Percentiles rank a stretch among this genome's conserved stretches.
phyloP scores from a whole-genome alignment of 2,329 filamentous ascomycete genomes.

The Ophiostoma australiae region DNA sequence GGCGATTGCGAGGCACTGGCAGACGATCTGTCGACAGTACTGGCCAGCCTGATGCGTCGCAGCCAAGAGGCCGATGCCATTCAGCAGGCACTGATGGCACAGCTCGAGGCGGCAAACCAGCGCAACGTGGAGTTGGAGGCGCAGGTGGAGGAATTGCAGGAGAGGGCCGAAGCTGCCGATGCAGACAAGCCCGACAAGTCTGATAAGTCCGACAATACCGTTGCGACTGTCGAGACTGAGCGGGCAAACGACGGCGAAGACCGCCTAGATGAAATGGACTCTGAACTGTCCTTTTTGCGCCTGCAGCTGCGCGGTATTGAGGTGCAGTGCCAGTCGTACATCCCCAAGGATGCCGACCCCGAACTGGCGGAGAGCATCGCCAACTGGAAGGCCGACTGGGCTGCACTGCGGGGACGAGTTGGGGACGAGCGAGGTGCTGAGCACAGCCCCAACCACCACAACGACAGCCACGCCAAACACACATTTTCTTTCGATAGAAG shows the following conservation, averaged over 20 bases:
- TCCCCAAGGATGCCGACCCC: slow-evolving; percentile 46
- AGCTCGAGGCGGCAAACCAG: slow-evolving; percentile 31
- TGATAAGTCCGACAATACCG: not conserved
- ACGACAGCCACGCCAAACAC: not conserved
- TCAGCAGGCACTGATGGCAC: slow-evolving; percentile 49
- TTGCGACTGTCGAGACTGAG: not conserved
- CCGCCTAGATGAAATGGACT: slow-evolving; percentile 52
- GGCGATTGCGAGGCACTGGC: slow-evolving; percentile 42
- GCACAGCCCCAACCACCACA: not conserved
- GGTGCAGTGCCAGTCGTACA: slow-evolving; percentile 48
- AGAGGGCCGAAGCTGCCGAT: not conserved
- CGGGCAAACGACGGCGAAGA: slow-evolving; percentile 26
- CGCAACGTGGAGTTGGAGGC: slow-evolving; percentile 46
- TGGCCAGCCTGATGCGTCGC: slow-evolving; percentile 49
- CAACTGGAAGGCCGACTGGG: slow-evolving; percentile 59
- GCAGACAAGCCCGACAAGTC: too few relatives aligned
- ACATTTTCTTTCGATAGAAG: slow-evolving; percentile 1
- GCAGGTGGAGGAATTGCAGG: not conserved
- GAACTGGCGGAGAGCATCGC: slow-evolving; percentile 56
- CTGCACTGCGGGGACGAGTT: slow-evolving; percentile 35
- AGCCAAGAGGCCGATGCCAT: slow-evolving; percentile 50
- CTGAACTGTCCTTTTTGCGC: slow-evolving; percentile 57
- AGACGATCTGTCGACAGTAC: slow-evolving; percentile 46
- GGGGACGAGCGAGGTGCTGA: slow-evolving; percentile 22
- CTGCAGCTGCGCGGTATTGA: slow-evolving; percentile 60